Base-by-base conservation (phyloP, 2,329 filamentous ascomycete species). In the Colletotrichum ledebouriae region DNA sequence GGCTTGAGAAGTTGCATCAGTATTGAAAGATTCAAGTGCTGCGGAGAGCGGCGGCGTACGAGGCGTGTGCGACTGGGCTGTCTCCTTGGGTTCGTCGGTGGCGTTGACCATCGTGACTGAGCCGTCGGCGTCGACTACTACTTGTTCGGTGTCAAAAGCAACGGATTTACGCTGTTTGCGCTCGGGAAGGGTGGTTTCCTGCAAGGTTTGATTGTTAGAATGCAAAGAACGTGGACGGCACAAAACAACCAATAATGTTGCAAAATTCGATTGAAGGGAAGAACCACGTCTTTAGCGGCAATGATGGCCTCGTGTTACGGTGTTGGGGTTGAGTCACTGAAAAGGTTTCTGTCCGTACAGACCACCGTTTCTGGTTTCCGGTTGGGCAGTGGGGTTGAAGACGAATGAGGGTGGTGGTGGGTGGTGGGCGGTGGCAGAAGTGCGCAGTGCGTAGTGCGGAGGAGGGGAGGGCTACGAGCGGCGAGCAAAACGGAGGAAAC, bases 121-220 rank as follows among this genome's bases (percentile, higher is more conserved):
- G 76, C 95, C 95, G 86, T 97, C 93, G 81, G 89, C 89, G 84
- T 97, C 93, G 79, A 98, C 94, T 76, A 97, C 90, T 73, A 92
- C 88, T 75, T 93, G 89, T 77, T 93, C 93, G 81, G 96, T 92
- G 78, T 91, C 94, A 81, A 98, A 98, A 72, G 94, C 91, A 76
- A 98, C 95, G 53, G 94, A 97, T 84, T 98, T 97, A 83, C 94
- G 92, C 76, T 91, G 89, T 81, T 92, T 94, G 78, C 87, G 87
- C 75, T 90, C 86, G 74, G 78, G 75, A 57, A 74, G 73, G 55
- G 71, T 74, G 53, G 68, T 41, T 42, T 69, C 58, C 70, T 73
- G 65, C 53, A 42, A 47, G 61, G 62, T 12, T 33, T n/a, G 29
- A 53, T 22, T 64, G 62, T 66, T 62, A 69, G 58, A 67, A 53